phyloP scores from a whole-genome alignment of 129 eudicot species.

The Artemisia tridentata region DNA sequence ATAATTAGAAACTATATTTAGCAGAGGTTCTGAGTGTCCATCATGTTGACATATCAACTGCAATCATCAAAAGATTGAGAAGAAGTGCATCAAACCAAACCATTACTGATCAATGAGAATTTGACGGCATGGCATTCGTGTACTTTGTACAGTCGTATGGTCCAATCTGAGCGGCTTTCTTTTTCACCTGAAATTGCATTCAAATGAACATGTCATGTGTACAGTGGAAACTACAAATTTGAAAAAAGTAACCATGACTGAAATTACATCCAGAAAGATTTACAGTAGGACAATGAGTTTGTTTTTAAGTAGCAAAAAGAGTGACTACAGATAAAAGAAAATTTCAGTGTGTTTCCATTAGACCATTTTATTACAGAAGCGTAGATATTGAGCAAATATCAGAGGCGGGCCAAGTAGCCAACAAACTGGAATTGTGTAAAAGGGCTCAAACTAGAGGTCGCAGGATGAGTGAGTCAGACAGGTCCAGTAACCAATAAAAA shows the following conservation, averaged over 20 bases:
- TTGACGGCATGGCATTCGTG: conserved; percentile 42
- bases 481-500: not conserved
- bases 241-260: not conserved
- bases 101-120: conserved; percentile 30
- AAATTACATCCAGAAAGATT: not conserved
- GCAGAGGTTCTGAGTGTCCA: conserved; percentile 17
- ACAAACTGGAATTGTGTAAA: too few species aligned
- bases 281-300: too few species aligned
- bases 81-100: conserved; percentile 9
- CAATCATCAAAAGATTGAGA: conserved; percentile 5
- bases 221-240: conserved; percentile 8
- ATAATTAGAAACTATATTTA: conserved; percentile 9
- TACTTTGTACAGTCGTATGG: conserved; percentile 93
- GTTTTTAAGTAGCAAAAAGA: not conserved
- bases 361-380: not conserved
- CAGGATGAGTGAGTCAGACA: not conserved
- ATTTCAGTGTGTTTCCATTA: too few species aligned
- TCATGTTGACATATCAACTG: not conserved
- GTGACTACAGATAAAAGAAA: not conserved
- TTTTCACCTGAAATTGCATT: conserved; percentile 70
- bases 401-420: too few species aligned
- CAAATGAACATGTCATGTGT: conserved; percentile 6
- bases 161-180: conserved; percentile 69
- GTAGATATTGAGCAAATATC: too few species aligned
- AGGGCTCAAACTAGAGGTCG: not conserved